Conservation (phyloP, 768 basidiomycete species). For the Pisolithus tinctorius region DNA sequence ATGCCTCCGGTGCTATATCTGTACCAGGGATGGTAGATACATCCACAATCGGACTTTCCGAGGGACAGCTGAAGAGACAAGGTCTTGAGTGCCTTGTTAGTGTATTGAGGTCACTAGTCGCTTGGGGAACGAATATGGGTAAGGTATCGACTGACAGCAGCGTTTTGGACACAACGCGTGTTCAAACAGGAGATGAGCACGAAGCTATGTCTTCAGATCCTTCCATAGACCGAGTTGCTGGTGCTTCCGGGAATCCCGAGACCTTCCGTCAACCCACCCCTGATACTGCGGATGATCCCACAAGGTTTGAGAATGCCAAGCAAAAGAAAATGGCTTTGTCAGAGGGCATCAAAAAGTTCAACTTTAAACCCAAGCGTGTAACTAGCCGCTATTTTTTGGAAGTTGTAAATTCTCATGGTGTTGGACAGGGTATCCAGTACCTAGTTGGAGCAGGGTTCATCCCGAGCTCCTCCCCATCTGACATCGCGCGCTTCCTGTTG, state of each 20-base stretch:
- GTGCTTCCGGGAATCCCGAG: slow-evolving; percentile 43
- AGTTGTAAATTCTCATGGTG: not conserved
- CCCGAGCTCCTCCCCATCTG: slow-evolving; percentile 56
- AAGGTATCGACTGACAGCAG: slow-evolving; percentile 28
- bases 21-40: slow-evolving; percentile 65
- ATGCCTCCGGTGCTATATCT: slow-evolving; percentile 59
- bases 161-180: slow-evolving; percentile 35
- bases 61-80: slow-evolving; percentile 80
- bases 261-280: slow-evolving; percentile 64
- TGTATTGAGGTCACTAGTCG: slow-evolving; percentile 82
- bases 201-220: slow-evolving; percentile 52
- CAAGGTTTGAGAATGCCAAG: slow-evolving; percentile 89
- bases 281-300: slow-evolving; percentile 84
- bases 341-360: slow-evolving; percentile 96
- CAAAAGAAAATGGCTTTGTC: slow-evolving; percentile 91
- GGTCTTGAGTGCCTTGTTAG: slow-evolving; percentile 92
- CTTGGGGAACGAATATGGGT: slow-evolving; percentile 69
- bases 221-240: slow-evolving; percentile 49
- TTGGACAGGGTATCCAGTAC: slow-evolving; percentile 75
- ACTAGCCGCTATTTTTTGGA: slow-evolving; percentile 18
- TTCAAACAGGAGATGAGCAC: slow-evolving; percentile 49
- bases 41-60: slow-evolving; percentile 62
- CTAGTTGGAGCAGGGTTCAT: slow-evolving; percentile 88
- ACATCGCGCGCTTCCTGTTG: slow-evolving; percentile 81
- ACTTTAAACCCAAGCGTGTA: slow-evolving; percentile 96